Conservation (phyloP, 225 moss, liverwort and hornwort species). For the Takakia lepidozioides region DNA sequence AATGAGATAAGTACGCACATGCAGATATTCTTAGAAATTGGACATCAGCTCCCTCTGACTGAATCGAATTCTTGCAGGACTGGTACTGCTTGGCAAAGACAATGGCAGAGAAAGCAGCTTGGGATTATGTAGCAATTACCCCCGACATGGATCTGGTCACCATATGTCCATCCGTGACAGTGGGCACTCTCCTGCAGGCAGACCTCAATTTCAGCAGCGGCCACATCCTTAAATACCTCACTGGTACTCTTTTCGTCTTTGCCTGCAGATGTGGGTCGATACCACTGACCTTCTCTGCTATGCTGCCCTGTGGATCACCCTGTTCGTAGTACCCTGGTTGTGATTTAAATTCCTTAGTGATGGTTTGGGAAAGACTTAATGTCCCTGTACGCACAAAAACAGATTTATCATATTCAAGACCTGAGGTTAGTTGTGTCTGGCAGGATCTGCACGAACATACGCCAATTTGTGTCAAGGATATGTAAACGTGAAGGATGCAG, state of each 20-base stretch:
- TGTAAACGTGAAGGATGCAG: slow-evolving; percentile 36
- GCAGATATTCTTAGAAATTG: background rate
- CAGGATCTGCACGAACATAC: slow-evolving; percentile 20
- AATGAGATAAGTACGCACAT: too few species aligned
- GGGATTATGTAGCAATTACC: slow-evolving; percentile 32
- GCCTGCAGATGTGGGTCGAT: too few species aligned
- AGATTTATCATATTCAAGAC: too few species aligned
- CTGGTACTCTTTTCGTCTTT: slow-evolving; percentile 15
- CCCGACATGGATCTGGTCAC: slow-evolving; percentile 22
- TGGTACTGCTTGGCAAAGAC: slow-evolving; percentile 49
- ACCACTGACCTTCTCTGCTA: too few species aligned
- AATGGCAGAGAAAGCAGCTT: slow-evolving; percentile 36
- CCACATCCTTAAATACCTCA: slow-evolving; percentile 39
- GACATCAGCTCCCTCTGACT: too few species aligned
- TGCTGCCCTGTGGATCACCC: too few species aligned
- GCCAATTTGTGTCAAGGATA: slow-evolving; percentile 34
- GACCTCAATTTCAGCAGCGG: slow-evolving; percentile 27
- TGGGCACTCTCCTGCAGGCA: slow-evolving; percentile 41
- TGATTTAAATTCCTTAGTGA: too few species aligned
- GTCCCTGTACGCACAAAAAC: too few species aligned
- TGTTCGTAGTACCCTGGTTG: too few species aligned
- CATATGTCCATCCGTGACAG: slow-evolving; percentile 28
- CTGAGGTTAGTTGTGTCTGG: background rate
- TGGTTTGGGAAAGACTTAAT: too few species aligned
- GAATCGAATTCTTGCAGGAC: slow-evolving; percentile 17